Evolutionary conservation across 129 eudicot species (phyloP), one percentile per base, ranked within the genome.

Genomic region (Pulicaria dysenterica): DNA sequence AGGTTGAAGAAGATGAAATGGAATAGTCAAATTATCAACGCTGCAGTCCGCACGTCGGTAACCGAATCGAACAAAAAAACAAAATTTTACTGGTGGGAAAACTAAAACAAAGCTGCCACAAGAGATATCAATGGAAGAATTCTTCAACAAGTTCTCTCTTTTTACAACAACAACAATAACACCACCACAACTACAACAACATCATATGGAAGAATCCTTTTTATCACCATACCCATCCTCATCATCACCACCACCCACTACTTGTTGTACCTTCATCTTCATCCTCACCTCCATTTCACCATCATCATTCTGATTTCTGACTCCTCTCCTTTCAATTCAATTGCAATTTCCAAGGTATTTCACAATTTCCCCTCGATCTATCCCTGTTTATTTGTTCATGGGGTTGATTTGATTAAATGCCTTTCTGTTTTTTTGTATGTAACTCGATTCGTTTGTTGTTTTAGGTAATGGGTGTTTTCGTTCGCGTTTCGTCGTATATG

Each of bases 81-180:
- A 68, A 77, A 42, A 55, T 44, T 50, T 74, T 73, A 79, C 70
- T 63, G 86, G 87, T 82, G 82, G 80, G 81, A 81, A 81, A 82
- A 75, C 78, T 70, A 85, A 79, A 85, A 69, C 81, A 76, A 82
- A 81, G 89, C 83, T 85, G 82, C 83, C 83, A 74, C 80, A 80
- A 68, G 78, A 58, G 67, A 72, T 70, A 64, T 69, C 71, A 49
- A 76, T 70, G 78, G 88, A 67, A 69, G 86, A 78, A 78, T 82
- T 82, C 82, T 82, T 82, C 90, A 78, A 81, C 83, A 75, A 83
- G 73, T 42, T 57, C 68, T 58, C 62, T 64, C 69, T 57, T 73
- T 77, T 43, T 58, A 58, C 75, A 53, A 48, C 85, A 64, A 44
- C 79, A 76, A 41, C 83, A 55, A 31, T 63, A 73, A 46, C 60